phyloP scores from a whole-genome alignment of 331 rosid species.

The Quercus phellos region DNA sequence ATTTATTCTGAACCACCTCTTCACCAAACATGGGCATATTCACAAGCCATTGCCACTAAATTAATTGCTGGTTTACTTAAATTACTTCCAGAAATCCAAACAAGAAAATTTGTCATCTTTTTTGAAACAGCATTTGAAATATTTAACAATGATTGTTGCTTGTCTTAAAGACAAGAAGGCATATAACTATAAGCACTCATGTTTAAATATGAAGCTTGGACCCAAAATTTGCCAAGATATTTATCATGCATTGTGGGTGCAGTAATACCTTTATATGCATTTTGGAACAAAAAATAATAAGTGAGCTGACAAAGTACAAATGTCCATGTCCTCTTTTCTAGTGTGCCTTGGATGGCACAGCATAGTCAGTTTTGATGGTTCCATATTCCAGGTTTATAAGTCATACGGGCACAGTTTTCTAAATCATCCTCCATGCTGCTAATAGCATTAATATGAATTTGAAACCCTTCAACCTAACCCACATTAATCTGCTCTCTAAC shows the following conservation, averaged over 20 bases:
- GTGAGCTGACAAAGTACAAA: not conserved
- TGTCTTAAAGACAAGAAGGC: too few species aligned
- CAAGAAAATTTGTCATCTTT: not conserved
- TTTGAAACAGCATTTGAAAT: not conserved
- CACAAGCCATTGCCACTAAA: not conserved
- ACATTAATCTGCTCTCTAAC: not conserved
- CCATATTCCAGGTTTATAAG: not conserved
- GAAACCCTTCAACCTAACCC: not conserved
- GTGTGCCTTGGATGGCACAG: not conserved
- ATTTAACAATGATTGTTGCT: too few species aligned
- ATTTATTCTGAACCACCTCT: not conserved
- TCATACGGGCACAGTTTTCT: not conserved
- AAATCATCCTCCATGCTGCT: not conserved
- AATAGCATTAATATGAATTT: not conserved
- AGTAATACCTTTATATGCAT: not conserved
- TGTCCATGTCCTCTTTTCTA: not conserved
- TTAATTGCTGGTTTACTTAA: not conserved
- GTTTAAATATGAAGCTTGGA: not conserved
- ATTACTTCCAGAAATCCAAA: not conserved
- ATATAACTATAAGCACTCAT: too few species aligned
- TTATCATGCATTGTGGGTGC: not conserved
- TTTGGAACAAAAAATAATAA: not conserved
- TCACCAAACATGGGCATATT: not conserved
- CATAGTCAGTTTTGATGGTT: not conserved
- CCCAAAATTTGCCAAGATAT: not conserved